Evolutionary conservation across 176 grass and related monocot genomes (phyloP).

Genomic region (Eleusine coracana): DNA sequence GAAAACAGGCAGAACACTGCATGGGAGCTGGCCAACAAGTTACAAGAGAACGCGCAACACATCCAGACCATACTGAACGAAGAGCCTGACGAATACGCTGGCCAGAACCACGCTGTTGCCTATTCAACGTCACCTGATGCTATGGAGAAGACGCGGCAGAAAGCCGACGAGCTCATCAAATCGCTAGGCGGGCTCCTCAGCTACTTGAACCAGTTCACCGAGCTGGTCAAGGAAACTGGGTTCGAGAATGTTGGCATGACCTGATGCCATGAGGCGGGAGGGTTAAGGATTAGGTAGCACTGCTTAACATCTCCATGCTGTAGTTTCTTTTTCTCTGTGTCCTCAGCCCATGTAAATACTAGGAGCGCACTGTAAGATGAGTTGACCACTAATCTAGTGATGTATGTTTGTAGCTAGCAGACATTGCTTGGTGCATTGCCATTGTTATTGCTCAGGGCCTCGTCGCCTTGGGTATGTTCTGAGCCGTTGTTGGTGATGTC

Average conservation of each 20-base stretch:
- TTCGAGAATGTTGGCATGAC: conserved; percentile 60
- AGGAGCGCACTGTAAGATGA: conserved; percentile 31
- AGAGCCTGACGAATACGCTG: conserved; percentile 35
- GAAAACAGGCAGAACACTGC: conserved; percentile 40
- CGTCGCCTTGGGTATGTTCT: background rate
- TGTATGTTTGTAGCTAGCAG: conserved; percentile 24
- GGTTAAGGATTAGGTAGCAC: background rate
- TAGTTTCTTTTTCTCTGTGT: conserved; percentile 4
- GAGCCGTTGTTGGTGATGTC: background rate
- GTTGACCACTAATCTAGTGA: background rate
- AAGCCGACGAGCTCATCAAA: conserved; percentile 76
- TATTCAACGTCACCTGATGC: conserved; percentile 26
- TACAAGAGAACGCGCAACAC: conserved; percentile 62
- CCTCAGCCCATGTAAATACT: conserved; percentile 25
- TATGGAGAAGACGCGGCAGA: conserved; percentile 47
- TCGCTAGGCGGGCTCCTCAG: conserved; percentile 65
- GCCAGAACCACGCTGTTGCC: conserved; percentile 4
- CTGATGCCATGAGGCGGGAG: conserved; percentile 17
- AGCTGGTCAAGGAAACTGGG: conserved; percentile 68
- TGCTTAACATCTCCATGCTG: background rate
- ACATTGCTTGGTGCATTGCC: conserved; percentile 10
- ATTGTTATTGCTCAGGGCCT: background rate
- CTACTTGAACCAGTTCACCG: conserved; percentile 71
- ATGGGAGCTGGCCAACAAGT: conserved; percentile 57
- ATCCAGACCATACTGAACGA: conserved; percentile 65